Base-by-base conservation (phyloP, 2,329 filamentous ascomycete species). In the Hymenoscyphus linearis region DNA sequence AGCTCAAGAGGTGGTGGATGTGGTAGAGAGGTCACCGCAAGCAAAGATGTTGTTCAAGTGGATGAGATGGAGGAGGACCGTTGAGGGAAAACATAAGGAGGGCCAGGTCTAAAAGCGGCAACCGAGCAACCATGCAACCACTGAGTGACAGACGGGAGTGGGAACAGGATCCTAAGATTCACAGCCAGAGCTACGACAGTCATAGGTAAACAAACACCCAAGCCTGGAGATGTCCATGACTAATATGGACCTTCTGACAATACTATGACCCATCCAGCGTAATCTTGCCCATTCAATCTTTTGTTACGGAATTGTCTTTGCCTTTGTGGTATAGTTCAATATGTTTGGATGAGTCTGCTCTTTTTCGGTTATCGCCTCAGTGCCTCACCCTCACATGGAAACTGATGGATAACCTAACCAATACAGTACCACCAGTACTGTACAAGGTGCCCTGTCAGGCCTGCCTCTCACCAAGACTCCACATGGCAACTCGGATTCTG, bases 1-100 rank as follows among this genome's bases (percentile, higher is more conserved):
- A 61, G 61, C 56, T 63, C 47, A 31, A 31, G 31, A 9, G 61
- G 60, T 62, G 57, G 44, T 50, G 44, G 44, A 22, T 25, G 44
- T 50, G 44, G 44, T 50, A 50, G 44, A 50, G 22, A 50, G 25
- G 44, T 50, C 22, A 18, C 44, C 44, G 44, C 44, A 50, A 50
- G 44, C 44, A 50, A 50, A 50, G 44, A 50, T 50, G 44, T 25
- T 50, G 44, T 50, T 50, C 44, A 50, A 50, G 44, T 50, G 22
- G 44, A 22, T 22, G 44, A 50, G 44, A 50, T 50, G 44, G 44
- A 50, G 44, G 44, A 50, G 44, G 44, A 50, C 25, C 18, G 22
- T 50, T 50, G 22, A 18, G 44, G 18, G 22, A 50, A 50, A 50
- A 50, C 10, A 12, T 2, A 18, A 22, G n/a, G 18, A 18, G 3